These are phyloP conservation scores for Populus euphratica DNA, from an alignment of 345 rosid species.

Conservation along the genomic window DNA sequence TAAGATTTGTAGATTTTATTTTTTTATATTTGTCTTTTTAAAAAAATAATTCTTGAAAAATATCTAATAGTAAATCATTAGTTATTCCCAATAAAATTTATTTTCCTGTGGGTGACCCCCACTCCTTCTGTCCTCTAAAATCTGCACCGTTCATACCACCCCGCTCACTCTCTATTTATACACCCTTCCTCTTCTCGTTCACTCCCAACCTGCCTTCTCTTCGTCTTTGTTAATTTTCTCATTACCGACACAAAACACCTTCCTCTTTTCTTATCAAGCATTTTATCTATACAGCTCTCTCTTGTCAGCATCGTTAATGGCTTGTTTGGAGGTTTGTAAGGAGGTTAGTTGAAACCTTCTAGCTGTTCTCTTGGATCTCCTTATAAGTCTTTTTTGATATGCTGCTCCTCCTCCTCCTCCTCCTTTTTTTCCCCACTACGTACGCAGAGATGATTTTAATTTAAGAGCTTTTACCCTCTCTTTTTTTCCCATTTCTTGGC, in stretches of 20 bases:
- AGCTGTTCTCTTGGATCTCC: neutral
- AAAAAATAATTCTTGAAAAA: too few relatives aligned
- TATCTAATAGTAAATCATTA: too few relatives aligned
- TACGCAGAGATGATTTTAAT: neutral
- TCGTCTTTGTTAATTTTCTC: neutral
- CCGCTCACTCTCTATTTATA: constrained; percentile 47
- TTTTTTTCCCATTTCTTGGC: neutral
- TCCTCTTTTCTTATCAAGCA: constrained; percentile 13
- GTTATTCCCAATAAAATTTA: too few relatives aligned
- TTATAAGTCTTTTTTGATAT: neutral
- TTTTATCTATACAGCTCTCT: neutral
- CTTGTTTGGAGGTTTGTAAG: constrained; percentile 48
- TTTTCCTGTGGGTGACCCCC: constrained; percentile 29
- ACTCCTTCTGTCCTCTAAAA: constrained; percentile 9
- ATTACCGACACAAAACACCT: neutral
- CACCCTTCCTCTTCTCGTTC: constrained; percentile 12
- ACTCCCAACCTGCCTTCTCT: constrained; percentile 14
- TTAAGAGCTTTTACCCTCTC: neutral
- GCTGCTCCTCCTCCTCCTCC: neutral
- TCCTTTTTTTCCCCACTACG: neutral
- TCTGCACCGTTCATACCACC: constrained; percentile 47
- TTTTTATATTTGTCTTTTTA: too few relatives aligned
- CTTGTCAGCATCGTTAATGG: constrained; percentile 30
- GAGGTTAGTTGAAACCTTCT: constrained; percentile 40
- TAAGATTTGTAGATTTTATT: too few relatives aligned